Conservation (phyloP, 768 basidiomycete species). For the Filobasidium floriforme region DNA sequence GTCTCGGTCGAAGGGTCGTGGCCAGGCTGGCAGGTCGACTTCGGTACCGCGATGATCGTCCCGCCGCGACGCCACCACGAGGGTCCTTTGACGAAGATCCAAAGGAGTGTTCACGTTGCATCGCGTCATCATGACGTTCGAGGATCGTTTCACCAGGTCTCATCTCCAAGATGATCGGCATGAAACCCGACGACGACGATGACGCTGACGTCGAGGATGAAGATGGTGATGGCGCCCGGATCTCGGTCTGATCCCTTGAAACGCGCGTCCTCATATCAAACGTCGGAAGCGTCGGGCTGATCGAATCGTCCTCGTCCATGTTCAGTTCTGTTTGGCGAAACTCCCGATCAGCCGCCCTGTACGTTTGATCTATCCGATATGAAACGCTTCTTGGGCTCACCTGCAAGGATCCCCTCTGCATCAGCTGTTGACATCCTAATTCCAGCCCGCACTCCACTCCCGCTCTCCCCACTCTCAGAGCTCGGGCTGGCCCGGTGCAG, state of each 20-base stretch:
- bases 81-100: too few species aligned
- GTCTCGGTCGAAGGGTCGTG: background rate
- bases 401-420: background rate
- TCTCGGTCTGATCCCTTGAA: slow-evolving; percentile 1
- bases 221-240: background rate
- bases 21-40: slow-evolving; percentile 1
- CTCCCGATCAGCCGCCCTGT: background rate
- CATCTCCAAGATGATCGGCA: background rate
- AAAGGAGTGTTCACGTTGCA: too few species aligned
- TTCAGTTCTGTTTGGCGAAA: background rate
- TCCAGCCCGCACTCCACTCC: background rate
- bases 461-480: background rate
- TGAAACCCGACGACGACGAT: background rate
- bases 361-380: too few species aligned
- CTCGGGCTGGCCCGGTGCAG: background rate
- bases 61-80: too few species aligned
- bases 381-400: background rate
- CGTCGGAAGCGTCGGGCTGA: background rate
- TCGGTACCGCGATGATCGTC: background rate
- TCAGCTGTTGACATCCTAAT: too few species aligned
- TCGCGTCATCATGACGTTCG: too few species aligned
- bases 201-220: background rate
- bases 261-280: background rate
- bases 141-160: too few species aligned
- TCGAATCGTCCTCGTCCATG: background rate